Evolutionary conservation across 257 asterid genomes (phyloP).

Genomic region (Rhazya stricta): DNA sequence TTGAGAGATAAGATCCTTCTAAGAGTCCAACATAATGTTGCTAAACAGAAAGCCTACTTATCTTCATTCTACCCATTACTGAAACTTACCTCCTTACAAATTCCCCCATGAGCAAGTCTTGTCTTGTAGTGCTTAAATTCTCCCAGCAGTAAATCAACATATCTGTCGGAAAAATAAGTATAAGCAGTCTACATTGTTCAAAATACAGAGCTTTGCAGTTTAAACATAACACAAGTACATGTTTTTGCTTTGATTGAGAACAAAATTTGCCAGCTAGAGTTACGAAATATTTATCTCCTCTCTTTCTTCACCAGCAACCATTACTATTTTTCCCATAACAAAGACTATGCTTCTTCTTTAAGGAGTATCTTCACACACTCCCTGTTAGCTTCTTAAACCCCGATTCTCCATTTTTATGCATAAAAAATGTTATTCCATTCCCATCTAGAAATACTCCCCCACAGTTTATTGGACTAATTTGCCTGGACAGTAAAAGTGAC

Average conservation of each 20-base stretch:
- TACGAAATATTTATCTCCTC: not conserved
- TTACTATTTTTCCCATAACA: not conserved
- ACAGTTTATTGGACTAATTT: not conserved
- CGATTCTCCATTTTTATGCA: not conserved
- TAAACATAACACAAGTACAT: not conserved
- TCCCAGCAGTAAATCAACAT: constrained; percentile 93
- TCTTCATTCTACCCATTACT: not conserved
- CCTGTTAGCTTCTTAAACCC: not conserved
- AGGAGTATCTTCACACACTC: not conserved
- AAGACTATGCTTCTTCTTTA: not conserved
- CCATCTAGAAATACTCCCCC: too few species aligned
- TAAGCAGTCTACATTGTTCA: not conserved
- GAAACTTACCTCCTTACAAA: constrained; percentile 69
- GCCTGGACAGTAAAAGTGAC: not conserved
- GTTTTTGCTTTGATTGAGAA: not conserved
- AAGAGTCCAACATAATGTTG: not conserved
- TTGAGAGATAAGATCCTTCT: not conserved
- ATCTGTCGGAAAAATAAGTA: constrained; percentile 44
- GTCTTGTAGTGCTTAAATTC: constrained; percentile 98
- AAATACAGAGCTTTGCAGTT: not conserved
- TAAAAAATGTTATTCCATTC: not conserved
- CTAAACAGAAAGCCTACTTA: not conserved
- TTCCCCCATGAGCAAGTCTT: constrained; percentile 85
- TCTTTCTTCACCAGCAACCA: not conserved
- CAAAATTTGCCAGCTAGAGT: not conserved